phyloP scores from a whole-genome alignment of 208 protist species.

The Trypanosoma boissoni region DNA sequence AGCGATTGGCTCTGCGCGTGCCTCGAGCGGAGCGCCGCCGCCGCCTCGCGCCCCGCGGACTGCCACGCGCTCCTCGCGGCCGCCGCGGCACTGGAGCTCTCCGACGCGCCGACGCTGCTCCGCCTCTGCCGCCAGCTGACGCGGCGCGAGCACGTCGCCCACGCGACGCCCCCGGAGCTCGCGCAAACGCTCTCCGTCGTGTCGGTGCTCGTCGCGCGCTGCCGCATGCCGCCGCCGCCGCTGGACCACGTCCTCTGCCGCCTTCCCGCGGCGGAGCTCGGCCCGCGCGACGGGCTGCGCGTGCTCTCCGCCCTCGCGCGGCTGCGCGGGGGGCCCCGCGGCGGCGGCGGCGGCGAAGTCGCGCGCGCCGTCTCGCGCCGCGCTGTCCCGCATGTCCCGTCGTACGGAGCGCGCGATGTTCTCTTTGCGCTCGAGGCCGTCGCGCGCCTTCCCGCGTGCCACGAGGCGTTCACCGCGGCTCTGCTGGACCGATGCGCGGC shows the following conservation, averaged over 20 bases:
- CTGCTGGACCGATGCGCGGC: conserved; percentile 46
- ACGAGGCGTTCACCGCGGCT: conserved; percentile 46
- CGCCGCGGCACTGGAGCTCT: conserved; percentile 30
- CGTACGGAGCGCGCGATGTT: conserved; percentile 69
- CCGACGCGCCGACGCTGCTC: conserved; percentile 27
- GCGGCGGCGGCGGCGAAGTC: conserved; percentile 39
- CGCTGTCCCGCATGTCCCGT: conserved; percentile 29
- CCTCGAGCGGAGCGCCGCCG: conserved; percentile 29
- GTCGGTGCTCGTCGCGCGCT: conserved; percentile 65
- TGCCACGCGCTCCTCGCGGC: conserved; percentile 42
- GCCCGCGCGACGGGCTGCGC: conserved; percentile 40
- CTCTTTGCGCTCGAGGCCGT: conserved; percentile 69
- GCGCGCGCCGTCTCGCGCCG: conserved; percentile 42
- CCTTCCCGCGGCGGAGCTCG: conserved; percentile 33
- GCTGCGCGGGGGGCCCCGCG: conserved; percentile 36
- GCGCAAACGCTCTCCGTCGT: too few relatives aligned
- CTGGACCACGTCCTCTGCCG: conserved; percentile 47
- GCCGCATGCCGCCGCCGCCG: conserved; percentile 54
- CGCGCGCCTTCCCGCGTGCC: conserved; percentile 43
- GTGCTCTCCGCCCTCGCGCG: conserved; percentile 71
- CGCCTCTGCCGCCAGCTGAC: conserved; percentile 1
- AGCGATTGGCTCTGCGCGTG: conserved; percentile 68
- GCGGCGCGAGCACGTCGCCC: conserved; percentile 40
- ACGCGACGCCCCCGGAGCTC: conserved; percentile 48
- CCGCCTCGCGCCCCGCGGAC: conserved; percentile 24